Evolutionary conservation across 805 yeast genomes (phyloP), one percentile per base, ranked within the genome.

Genomic region (Yarrowia sp.): DNA sequence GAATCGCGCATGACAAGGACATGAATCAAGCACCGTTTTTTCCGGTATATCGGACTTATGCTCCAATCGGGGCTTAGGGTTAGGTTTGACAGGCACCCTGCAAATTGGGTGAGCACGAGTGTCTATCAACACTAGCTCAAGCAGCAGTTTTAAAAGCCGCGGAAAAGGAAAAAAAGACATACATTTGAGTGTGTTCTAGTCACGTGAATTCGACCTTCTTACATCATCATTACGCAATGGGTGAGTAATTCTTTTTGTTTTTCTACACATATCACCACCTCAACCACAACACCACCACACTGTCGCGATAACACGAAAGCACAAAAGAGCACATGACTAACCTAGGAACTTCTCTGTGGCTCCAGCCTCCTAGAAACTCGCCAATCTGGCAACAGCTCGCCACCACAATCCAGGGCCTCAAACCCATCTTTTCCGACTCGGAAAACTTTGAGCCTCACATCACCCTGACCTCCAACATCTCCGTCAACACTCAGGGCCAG

Each of bases 401-500:
- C 14, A 82, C 88, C 19, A 77, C 87, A 38, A 86, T 87, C 74
- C 77, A 81, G n/a, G 85, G 91, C 10, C 74, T 89, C 36, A 83
- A 82, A 46, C 86, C 92, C 1, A 76, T 88, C n/a, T 88, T 89
- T 70, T 88, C 89, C 11, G 87, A 85, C 61, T 85, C 91, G 0
- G 88, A 88, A 1, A 73, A 71, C 32, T 85, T 89, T 69, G 88
- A 84, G 67, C 96, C 96, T 3, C 96, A 89, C 72, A 80, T 90
- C 36, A 90, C 96, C 1, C 79, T 89, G 28, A 84, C 91, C 2
- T 81, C 90, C n/a, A 81, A 83, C 65, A 77, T 89, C 33, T 77
- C 74, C 1, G 76, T 86, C 28, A 74, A 78, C 26, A 77, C 80
- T 12, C 80, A 80, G 44, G 83, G 82, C 14, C 90, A 87, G 66